Percentiles rank a stretch among this genome's conserved stretches.
These are phyloP conservation scores for Termitomyces sp. DNA, from an alignment of 768 basidiomycete species.

Conservation along the genomic window DNA sequence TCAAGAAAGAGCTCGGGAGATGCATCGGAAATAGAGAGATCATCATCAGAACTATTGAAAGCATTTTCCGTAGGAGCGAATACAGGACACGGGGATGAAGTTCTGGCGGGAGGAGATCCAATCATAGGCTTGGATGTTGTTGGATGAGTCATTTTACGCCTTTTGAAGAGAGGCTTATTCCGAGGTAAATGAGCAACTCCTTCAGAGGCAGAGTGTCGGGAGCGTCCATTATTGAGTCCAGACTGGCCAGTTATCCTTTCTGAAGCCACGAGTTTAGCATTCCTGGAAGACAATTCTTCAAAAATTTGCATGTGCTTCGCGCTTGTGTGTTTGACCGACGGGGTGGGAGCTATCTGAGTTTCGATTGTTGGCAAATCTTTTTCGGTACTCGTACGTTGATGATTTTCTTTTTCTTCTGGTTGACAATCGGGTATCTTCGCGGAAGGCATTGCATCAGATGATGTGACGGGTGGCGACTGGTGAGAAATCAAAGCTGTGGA, in stretches of 20 bases:
- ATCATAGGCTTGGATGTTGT: background rate
- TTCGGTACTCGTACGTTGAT: background rate
- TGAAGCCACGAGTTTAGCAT: slow-evolving; percentile 14
- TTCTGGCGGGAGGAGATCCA: slow-evolving; percentile 2
- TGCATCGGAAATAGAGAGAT: slow-evolving; percentile 13
- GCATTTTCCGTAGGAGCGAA: slow-evolving; percentile 21
- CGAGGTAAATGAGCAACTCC: background rate
- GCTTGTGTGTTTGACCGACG: background rate
- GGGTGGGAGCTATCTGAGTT: background rate
- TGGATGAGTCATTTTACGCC: background rate
- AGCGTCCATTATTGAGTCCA: background rate
- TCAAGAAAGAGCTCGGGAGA: slow-evolving; percentile 15
- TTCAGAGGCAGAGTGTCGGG: background rate
- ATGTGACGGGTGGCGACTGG: background rate
- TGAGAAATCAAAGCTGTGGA: background rate
- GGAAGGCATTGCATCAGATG: background rate
- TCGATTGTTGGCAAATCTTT: background rate
- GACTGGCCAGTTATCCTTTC: slow-evolving; percentile 9
- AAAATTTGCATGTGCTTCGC: background rate
- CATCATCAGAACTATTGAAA: slow-evolving; percentile 13
- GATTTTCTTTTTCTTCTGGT: background rate
- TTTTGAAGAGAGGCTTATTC: background rate
- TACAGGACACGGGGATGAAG: slow-evolving; percentile 20
- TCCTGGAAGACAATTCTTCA: slow-evolving; percentile 5
- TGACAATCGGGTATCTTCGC: background rate